Percentiles rank a stretch among this genome's conserved stretches.
phyloP scores from a whole-genome alignment of 768 basidiomycete genomes.

The Nidularia pulvinata region DNA sequence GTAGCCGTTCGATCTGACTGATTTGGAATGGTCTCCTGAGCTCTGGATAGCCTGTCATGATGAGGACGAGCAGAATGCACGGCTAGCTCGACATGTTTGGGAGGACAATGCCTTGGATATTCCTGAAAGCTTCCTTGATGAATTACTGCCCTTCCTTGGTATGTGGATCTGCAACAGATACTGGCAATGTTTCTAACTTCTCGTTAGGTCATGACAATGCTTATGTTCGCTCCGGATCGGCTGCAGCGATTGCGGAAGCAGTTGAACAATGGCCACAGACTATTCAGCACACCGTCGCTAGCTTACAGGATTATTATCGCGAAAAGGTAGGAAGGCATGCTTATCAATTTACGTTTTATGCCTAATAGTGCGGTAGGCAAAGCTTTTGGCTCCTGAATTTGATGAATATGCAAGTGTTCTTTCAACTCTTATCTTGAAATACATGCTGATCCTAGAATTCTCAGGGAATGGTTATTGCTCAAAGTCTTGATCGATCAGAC shows the following conservation, averaged over 20 bases:
- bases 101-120: constrained; percentile 96
- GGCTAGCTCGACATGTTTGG: constrained; percentile 83
- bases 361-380: constrained; percentile 50
- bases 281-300: constrained; percentile 41
- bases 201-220: constrained; percentile 70
- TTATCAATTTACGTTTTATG: background rate
- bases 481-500: constrained; percentile 84
- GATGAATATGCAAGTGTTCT: constrained; percentile 79
- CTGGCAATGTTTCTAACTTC: background rate
- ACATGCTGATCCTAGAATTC: constrained; percentile 2
- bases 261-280: constrained; percentile 70
- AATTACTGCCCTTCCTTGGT: constrained; percentile 74
- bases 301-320: constrained; percentile 72
- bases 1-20: constrained; percentile 93
- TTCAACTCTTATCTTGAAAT: background rate
- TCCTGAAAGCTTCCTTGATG: constrained; percentile 59
- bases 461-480: constrained; percentile 92
- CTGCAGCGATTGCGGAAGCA: constrained; percentile 76
- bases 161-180: constrained; percentile 12
- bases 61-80: constrained; percentile 80
- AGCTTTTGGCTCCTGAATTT: constrained; percentile 87
- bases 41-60: constrained; percentile 91
- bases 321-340: constrained; percentile 60
- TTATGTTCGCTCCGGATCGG: constrained; percentile 76
- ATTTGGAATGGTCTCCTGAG: constrained; percentile 89